Conservation (phyloP, 306 rosid species). For the Benincasa hispida region DNA sequence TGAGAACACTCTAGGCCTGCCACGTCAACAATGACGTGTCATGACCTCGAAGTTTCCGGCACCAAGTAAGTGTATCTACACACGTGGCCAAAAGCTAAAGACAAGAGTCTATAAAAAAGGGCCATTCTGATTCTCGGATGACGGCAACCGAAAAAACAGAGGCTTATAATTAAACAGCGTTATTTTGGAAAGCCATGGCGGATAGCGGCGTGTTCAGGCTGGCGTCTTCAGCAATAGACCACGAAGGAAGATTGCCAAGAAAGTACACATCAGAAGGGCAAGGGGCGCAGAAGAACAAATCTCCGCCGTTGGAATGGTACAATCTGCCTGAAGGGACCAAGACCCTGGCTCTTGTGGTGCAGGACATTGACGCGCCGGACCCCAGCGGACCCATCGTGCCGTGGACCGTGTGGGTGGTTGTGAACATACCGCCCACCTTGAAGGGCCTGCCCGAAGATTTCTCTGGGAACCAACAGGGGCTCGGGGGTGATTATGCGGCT, state of each 20-base stretch:
- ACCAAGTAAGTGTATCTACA: neutral
- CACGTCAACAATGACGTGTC: neutral
- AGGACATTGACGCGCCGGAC: slow-evolving; percentile 70
- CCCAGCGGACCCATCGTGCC: slow-evolving; percentile 46
- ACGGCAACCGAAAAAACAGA: no score
- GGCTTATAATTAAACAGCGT: neutral
- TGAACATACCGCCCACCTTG: slow-evolving; percentile 37
- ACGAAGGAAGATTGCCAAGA: slow-evolving; percentile 52
- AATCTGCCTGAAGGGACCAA: slow-evolving; percentile 59
- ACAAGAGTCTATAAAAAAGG: neutral
- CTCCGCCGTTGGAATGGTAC: slow-evolving; percentile 90
- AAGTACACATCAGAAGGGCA: slow-evolving; percentile 60
- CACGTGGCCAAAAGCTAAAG: neutral
- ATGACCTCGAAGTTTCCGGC: neutral
- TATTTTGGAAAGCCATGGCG: neutral
- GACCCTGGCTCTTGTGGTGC: slow-evolving; percentile 47
- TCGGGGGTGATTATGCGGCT: slow-evolving; percentile 30
- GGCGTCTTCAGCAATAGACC: slow-evolving; percentile 35
- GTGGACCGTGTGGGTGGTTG: slow-evolving; percentile 69
- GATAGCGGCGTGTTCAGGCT: slow-evolving; percentile 51
- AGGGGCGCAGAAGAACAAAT: slow-evolving; percentile 58
- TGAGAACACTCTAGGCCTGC: neutral
- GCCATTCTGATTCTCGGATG: no score
- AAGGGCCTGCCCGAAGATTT: slow-evolving; percentile 68
- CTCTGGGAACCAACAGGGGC: slow-evolving; percentile 43